A percentile compares a stretch with the other conserved stretches of the same genome.
Evolutionary conservation across 2,329 filamentous ascomycete genomes (phyloP).

Genomic region (Botrytis porri): DNA sequence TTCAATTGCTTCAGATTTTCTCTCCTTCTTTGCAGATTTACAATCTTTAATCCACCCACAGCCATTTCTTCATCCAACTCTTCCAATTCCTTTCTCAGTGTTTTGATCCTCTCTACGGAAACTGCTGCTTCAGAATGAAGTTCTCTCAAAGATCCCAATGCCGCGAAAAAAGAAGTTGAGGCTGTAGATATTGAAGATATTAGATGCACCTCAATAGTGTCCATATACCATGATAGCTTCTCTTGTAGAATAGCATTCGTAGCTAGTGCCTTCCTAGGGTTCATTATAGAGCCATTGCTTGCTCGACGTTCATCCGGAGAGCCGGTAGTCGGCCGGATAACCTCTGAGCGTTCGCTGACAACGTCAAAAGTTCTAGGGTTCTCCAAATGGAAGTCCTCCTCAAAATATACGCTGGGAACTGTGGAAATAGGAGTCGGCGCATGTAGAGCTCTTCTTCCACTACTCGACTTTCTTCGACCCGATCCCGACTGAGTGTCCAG

Average conservation of each 20-base stretch:
- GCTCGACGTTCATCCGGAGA: slow-evolving; percentile 52
- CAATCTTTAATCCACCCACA: slow-evolving; percentile 76
- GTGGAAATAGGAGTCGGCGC: slow-evolving; percentile 86
- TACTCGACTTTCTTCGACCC: slow-evolving; percentile 50
- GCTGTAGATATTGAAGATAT: slow-evolving; percentile 95
- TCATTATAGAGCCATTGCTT: slow-evolving; percentile 55
- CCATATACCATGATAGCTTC: slow-evolving; percentile 99
- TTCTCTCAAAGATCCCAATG: slow-evolving; percentile 84
- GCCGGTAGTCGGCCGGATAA: slow-evolving; percentile 63
- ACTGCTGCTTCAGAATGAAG: slow-evolving; percentile 89
- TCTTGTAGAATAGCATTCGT: slow-evolving; percentile 97
- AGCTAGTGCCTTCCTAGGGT: slow-evolving; percentile 79
- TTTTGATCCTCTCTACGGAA: slow-evolving; percentile 83
- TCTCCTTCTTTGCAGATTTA: slow-evolving; percentile 75
- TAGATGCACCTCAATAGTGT: slow-evolving; percentile 94
- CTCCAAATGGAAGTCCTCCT: slow-evolving; percentile 90
- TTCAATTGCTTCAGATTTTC: slow-evolving; percentile 83
- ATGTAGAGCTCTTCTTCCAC: slow-evolving; percentile 58
- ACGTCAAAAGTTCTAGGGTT: slow-evolving; percentile 96
- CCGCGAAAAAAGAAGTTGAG: slow-evolving; percentile 94
- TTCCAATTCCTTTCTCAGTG: slow-evolving; percentile 72
- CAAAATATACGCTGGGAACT: slow-evolving; percentile 90
- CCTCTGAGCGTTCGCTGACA: slow-evolving; percentile 91
- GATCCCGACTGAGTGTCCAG: slow-evolving; percentile 32
- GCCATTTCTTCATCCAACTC: slow-evolving; percentile 85